Conservation (phyloP, 164 flowering plant species). For the Piper betle region DNA sequence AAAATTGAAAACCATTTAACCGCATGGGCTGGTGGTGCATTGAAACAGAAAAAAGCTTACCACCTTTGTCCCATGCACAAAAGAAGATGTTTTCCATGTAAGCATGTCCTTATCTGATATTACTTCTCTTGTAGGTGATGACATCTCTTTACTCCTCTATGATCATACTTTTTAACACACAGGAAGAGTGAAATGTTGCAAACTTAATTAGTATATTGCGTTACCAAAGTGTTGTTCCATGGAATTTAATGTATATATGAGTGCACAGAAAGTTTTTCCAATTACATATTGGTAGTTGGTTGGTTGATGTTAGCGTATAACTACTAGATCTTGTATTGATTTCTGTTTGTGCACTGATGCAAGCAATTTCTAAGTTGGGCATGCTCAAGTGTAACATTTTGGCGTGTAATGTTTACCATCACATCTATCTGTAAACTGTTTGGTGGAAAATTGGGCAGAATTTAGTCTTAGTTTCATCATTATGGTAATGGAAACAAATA, state of each 20-base stretch:
- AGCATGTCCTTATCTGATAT: not conserved
- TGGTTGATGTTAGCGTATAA: not conserved
- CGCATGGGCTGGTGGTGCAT: conserved; percentile 3
- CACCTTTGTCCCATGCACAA: not conserved
- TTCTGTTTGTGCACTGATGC: too few species aligned
- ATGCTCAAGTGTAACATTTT: too few species aligned
- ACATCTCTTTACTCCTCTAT: not conserved
- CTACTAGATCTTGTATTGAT: not conserved
- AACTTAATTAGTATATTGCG: not conserved
- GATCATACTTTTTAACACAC: too few species aligned
- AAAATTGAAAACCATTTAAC: not conserved
- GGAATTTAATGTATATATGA: not conserved
- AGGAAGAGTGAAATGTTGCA: not conserved
- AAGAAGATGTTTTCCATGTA: not conserved
- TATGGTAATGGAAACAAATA: too few species aligned
- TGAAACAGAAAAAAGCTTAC: conserved; percentile 1
- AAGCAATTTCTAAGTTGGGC: too few species aligned
- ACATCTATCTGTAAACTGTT: too few species aligned
- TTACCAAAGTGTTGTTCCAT: not conserved
- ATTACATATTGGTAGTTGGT: not conserved
- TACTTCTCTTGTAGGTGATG: not conserved
- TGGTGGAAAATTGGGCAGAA: too few species aligned
- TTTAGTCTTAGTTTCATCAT: too few species aligned
- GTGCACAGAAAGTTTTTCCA: not conserved
- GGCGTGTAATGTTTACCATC: too few species aligned